These are phyloP conservation scores for Peniophora sp. DNA, from an alignment of 1,284 basidiomycete species.

Conservation along the genomic window DNA sequence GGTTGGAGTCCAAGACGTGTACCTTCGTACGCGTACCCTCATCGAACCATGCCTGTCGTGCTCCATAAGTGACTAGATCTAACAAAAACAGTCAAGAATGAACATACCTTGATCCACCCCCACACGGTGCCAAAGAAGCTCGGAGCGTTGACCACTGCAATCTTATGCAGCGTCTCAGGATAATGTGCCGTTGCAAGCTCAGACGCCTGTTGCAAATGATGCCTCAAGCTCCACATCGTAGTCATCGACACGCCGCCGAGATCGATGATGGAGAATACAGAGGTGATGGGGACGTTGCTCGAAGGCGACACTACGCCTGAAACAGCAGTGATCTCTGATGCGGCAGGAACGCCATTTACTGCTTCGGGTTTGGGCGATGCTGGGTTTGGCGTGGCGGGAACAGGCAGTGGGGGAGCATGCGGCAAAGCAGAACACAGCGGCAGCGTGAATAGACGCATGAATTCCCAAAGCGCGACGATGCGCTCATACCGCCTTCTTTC, in stretches of 20 bases:
- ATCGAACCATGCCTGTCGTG: conserved; percentile 64
- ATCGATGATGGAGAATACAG: conserved; percentile 69
- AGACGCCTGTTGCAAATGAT: conserved; percentile 67
- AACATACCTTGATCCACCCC: conserved; percentile 65
- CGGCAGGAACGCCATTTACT: conserved; percentile 24
- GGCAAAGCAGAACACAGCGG: conserved; percentile 62
- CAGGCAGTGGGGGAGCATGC: conserved; percentile 27
- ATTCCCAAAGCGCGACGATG: conserved; percentile 60
- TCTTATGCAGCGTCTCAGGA: conserved; percentile 62
- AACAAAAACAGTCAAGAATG: background rate
- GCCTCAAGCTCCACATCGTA: conserved; percentile 60
- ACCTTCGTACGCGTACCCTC: conserved; percentile 68
- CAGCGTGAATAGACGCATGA: conserved; percentile 55
- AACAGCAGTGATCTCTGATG: background rate
- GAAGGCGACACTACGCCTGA: background rate
- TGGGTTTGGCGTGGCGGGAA: background rate
- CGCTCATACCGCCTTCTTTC: conserved; percentile 53
- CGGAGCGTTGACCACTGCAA: conserved; percentile 68
- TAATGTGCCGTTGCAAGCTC: conserved; percentile 70
- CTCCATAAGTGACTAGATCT: background rate
- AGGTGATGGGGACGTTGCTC: conserved; percentile 40
- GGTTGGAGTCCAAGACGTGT: conserved; percentile 54
- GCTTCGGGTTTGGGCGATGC: background rate
- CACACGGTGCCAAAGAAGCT: conserved; percentile 72
- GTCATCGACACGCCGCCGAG: conserved; percentile 50